Conservation (phyloP, 2,329 filamentous ascomycete species). For the Mollisiaceae sp. region DNA sequence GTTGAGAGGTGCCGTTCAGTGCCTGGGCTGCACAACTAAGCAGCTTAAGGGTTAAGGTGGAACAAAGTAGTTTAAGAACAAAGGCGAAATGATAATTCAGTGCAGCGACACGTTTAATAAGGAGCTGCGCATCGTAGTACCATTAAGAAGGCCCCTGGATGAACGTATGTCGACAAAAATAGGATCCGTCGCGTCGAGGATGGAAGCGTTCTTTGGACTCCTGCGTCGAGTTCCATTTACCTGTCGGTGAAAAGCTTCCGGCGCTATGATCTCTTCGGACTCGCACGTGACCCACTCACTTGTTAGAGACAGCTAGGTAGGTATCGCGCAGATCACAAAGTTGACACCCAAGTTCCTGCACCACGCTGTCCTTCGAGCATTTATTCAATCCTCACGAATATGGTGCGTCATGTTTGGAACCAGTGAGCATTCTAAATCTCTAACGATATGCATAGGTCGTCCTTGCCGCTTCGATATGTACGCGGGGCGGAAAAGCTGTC, state of each 20-base stretch:
- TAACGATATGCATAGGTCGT: conserved; percentile 70
- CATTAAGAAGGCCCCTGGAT: not conserved
- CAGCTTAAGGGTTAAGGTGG: not conserved
- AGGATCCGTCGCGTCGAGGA: not conserved
- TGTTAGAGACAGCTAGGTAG: not conserved
- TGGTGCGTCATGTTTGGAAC: conserved; percentile 18
- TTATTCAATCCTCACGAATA: conserved; percentile 24
- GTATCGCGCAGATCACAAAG: not conserved
- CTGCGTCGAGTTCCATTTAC: not conserved
- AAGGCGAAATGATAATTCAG: not conserved
- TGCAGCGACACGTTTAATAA: not conserved
- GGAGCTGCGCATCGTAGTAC: not conserved
- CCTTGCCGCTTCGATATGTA: conserved; percentile 98
- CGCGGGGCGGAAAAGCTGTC: conserved; percentile 96
- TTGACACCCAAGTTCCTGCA: conserved; percentile 2
- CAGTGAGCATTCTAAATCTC: not conserved
- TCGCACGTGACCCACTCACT: not conserved
- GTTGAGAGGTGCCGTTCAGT: not conserved
- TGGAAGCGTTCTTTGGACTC: not conserved
- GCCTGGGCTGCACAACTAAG: not conserved
- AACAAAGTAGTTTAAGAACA: not conserved
- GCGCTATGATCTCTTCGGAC: not conserved
- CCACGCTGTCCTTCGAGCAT: not conserved
- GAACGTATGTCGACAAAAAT: not conserved
- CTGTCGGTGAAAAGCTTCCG: not conserved